A percentile compares a stretch with the other conserved stretches of the same genome.
These are phyloP conservation scores for Ascochyta lentis DNA, from an alignment of 2,329 filamentous ascomycete genomes.

Conservation along the genomic window DNA sequence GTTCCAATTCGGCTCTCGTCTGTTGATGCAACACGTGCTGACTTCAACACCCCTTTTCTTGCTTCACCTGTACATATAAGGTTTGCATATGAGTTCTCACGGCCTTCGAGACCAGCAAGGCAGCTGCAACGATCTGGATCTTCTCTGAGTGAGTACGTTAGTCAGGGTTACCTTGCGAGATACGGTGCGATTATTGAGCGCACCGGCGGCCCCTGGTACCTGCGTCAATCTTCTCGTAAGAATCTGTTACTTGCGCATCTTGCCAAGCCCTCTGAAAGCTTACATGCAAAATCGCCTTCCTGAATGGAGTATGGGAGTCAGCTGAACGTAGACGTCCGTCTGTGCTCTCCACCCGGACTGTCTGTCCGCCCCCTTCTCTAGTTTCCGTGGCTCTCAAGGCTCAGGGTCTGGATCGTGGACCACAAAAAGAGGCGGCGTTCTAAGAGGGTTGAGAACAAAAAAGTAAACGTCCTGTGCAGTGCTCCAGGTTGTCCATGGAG, in stretches of 20 bases:
- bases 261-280: conserved; percentile 2
- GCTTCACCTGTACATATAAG: not conserved
- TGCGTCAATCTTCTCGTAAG: conserved; percentile 1
- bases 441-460: not conserved
- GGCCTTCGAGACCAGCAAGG: not conserved
- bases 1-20: not conserved
- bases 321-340: not conserved
- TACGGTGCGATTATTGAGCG: conserved; percentile 1
- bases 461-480: not conserved
- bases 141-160: not conserved
- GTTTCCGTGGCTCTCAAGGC: conserved; percentile 2
- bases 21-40: not conserved
- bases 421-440: not conserved
- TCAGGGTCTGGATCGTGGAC: conserved; percentile 3
- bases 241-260: not conserved
- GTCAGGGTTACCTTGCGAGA: not conserved
- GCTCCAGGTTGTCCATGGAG: not conserved
- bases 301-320: not conserved
- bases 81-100: not conserved
- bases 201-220: conserved; percentile 6
- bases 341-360: not conserved
- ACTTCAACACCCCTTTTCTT: not conserved
- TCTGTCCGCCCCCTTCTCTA: not conserved
- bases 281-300: not conserved
- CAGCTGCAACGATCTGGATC: conserved; percentile 1